Conservation (phyloP, 257 asterid species). For the Cinchona pubescens region DNA sequence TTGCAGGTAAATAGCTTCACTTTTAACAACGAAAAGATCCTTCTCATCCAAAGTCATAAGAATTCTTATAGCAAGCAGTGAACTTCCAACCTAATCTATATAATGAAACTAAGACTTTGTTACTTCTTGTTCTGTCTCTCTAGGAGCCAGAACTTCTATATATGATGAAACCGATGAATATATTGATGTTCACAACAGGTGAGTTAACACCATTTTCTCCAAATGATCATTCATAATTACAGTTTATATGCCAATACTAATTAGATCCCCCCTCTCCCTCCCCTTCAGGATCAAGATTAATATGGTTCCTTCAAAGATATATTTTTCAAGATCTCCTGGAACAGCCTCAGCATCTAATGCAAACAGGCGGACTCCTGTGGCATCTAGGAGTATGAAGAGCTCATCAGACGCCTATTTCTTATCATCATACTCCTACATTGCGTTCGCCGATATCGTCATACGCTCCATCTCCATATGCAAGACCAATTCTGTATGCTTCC, state of each 20-base stretch:
- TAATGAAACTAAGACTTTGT: neutral
- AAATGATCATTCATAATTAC: neutral
- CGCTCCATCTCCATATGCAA: conserved; percentile 24
- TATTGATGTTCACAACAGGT: conserved; percentile 55
- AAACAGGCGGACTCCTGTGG: conserved; percentile 28
- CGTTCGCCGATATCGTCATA: conserved; percentile 41
- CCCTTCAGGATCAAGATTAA: conserved; percentile 50
- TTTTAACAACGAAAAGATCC: neutral
- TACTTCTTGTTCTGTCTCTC: neutral
- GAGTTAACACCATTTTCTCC: conserved; percentile 9
- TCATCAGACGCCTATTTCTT: conserved; percentile 32
- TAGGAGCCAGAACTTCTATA: conserved; percentile 60
- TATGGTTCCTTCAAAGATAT: conserved; percentile 33
- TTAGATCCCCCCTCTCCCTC: too few relatives aligned
- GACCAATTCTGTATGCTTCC: conserved; percentile 28
- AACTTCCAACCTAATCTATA: too few relatives aligned
- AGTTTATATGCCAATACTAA: neutral
- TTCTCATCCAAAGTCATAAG: neutral
- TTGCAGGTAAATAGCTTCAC: conserved; percentile 39
- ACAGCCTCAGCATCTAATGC: conserved; percentile 14
- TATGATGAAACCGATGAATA: conserved; percentile 65
- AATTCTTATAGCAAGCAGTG: too few relatives aligned
- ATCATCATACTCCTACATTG: conserved; percentile 37
- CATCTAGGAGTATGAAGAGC: conserved; percentile 31
- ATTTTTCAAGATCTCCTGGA: conserved; percentile 42